Evolutionary conservation across 495 filamentous ascomycete species (phyloP).

Genomic region (Echria macrotheca): DNA sequence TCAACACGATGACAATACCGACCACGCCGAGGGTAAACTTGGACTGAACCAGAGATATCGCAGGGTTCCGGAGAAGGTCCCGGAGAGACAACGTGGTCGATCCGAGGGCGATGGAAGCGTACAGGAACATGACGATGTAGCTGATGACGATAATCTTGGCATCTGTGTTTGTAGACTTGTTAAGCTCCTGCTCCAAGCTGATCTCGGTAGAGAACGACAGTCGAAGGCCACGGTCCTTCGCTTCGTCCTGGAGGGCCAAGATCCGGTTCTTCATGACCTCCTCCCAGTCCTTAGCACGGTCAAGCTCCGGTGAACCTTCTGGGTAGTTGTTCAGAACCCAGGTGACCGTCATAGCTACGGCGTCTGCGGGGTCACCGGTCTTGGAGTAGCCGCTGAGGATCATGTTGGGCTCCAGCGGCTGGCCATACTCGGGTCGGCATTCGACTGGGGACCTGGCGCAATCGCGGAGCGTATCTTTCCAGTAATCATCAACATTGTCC

Average conservation of each 20-base stretch:
- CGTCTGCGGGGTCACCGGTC: slow-evolving; percentile 63
- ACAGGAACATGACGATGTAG: slow-evolving; percentile 98
- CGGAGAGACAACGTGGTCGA: slow-evolving; percentile 73
- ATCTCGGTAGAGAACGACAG: slow-evolving; percentile 93
- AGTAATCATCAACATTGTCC: slow-evolving; percentile 53
- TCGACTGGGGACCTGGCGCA: slow-evolving; percentile 73
- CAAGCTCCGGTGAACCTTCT: slow-evolving; percentile 62
- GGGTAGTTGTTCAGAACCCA: slow-evolving; percentile 94
- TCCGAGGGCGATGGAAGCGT: slow-evolving; percentile 86
- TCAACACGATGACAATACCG: slow-evolving; percentile 90
- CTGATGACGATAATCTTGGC: slow-evolving; percentile 95
- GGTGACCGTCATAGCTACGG: slow-evolving; percentile 76
- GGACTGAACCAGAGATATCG: slow-evolving; percentile 80
- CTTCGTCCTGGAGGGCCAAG: slow-evolving; percentile 71
- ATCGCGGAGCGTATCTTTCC: slow-evolving; percentile 60
- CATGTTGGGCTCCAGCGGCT: slow-evolving; percentile 78
- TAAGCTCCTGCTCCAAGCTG: slow-evolving; percentile 86
- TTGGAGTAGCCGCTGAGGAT: slow-evolving; percentile 82
- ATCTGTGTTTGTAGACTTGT: slow-evolving; percentile 96
- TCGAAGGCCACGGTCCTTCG: slow-evolving; percentile 67
- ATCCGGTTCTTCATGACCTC: slow-evolving; percentile 65
- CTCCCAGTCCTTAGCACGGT: slow-evolving; percentile 84
- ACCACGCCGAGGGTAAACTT: slow-evolving; percentile 91
- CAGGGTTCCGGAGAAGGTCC: slow-evolving; percentile 72
- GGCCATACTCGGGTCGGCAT: slow-evolving; percentile 81